Evolutionary conservation across 2,329 filamentous ascomycete species (phyloP).

Genomic region (Cladosporium colombiae): DNA sequence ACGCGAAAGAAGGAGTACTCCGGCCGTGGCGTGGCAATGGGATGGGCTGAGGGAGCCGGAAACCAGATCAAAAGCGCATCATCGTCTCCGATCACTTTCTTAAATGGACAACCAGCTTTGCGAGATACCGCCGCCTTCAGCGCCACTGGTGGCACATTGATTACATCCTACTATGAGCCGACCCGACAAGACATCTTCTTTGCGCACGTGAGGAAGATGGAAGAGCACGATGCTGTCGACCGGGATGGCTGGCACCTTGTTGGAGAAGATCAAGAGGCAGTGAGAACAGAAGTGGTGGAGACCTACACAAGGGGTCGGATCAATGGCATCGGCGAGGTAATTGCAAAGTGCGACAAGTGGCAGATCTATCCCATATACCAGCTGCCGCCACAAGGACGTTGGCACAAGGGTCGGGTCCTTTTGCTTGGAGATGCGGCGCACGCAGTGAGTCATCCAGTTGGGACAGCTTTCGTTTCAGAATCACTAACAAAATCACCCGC

Average conservation of each 20-base stretch:
- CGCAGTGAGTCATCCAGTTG: constrained; percentile 40
- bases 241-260: constrained; percentile 40
- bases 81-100: constrained; percentile 32
- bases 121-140: constrained; percentile 44
- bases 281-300: constrained; percentile 40
- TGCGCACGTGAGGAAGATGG: constrained; percentile 43
- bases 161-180: constrained; percentile 44
- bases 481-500: constrained; percentile 20
- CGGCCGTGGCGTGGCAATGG: constrained; percentile 45
- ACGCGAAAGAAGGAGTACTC: constrained; percentile 39
- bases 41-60: constrained; percentile 29
- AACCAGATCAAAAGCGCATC: constrained; percentile 27
- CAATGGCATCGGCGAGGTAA: constrained; percentile 42
- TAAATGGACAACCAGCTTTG: neutral
- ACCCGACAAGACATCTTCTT: constrained; percentile 42
- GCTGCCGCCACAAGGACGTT: constrained; percentile 41
- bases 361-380: constrained; percentile 49
- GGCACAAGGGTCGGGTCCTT: constrained; percentile 44
- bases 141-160: constrained; percentile 41
- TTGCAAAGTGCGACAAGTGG: constrained; percentile 41
- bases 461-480: neutral
- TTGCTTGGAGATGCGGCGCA: constrained; percentile 51
- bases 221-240: constrained; percentile 31
- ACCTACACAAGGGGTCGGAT: constrained; percentile 41
- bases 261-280: constrained; percentile 37